Conservation (phyloP, 1,284 basidiomycete genomes). For the Earliella scabrosa region DNA sequence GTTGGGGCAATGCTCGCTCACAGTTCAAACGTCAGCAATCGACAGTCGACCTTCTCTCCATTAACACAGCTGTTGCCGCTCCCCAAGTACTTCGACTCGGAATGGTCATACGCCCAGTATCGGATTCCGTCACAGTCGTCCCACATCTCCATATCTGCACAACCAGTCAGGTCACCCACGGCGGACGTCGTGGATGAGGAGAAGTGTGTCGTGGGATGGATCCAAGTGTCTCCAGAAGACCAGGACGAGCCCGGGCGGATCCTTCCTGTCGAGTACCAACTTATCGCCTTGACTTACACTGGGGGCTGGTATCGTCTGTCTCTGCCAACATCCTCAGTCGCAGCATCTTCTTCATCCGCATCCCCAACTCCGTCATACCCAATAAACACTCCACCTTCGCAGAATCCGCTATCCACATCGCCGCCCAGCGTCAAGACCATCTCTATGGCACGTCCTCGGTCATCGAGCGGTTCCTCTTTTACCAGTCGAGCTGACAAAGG, state of each 20-base stretch:
- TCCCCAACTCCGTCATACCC: conserved; percentile 31
- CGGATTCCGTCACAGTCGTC: conserved; percentile 83
- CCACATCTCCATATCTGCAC: conserved; percentile 76
- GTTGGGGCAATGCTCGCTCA: conserved; percentile 5
- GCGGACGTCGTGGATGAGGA: conserved; percentile 80
- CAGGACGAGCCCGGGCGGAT: conserved; percentile 33
- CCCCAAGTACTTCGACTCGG: conserved; percentile 92
- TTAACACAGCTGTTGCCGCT: conserved; percentile 79
- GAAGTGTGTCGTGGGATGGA: conserved; percentile 85
- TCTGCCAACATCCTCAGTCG: conserved; percentile 54
- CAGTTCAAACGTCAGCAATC: conserved; percentile 70
- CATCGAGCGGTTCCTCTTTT: conserved; percentile 58
- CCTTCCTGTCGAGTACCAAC: conserved; percentile 63
- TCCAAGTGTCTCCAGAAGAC: conserved; percentile 56
- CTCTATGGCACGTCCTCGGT: conserved; percentile 46
- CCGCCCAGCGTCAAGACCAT: conserved; percentile 44
- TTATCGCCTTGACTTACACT: conserved; percentile 84
- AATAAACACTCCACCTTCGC: conserved; percentile 16
- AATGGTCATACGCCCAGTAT: conserved; percentile 94
- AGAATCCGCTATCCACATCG: conserved; percentile 39
- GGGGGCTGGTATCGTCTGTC: conserved; percentile 94
- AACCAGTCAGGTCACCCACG: conserved; percentile 55
- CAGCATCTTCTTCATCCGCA: conserved; percentile 25
- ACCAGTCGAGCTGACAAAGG: conserved; percentile 57
- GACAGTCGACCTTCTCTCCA: conserved; percentile 79